Evolutionary conservation across 2,329 filamentous ascomycete species (phyloP), one percentile per base, ranked within the genome.

Genomic region (Fusarium agapanthi): DNA sequence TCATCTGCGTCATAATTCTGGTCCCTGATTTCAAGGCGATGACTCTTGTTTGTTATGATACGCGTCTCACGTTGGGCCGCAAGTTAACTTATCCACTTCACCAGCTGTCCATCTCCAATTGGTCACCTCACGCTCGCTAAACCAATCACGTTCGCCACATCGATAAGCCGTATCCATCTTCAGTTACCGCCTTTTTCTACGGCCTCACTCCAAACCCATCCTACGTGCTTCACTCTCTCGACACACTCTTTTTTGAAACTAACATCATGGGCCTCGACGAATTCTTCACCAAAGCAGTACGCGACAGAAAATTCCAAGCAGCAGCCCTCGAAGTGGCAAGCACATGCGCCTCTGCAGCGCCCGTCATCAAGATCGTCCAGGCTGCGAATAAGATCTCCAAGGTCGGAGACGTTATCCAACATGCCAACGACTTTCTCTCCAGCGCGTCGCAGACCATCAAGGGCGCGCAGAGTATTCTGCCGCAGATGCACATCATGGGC

Each of bases 401-500:
- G n/a, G 55, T 74, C 4, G 76, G 76, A n/a, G 74, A 77, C 18
- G 67, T 67, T 20, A 62, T 77, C 16, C 63, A 76, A 15, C 76
- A 78, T 38, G 66, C 75, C 15, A 77, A 76, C 40, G 56, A 75
- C 2, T 76, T 78, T 11, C 34, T 76, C 0, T 58, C 73, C n/a
- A 64, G 65, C 24, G 76, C 77, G 16, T 71, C 74, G n/a, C 66
- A 78, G 40, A 69, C 73, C 40, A 65, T 70, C 24, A 76, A 73
- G 26, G 67, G 59, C 12, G 65, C 68, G 26, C 68, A 76, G 74
- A 51, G 65, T 24, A 63, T 80, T 72, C 59, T 81, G 4, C 80
- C 80, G 0, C 74, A 79, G 28, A 80, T 82, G 68, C 80, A 82
- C 51, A 75, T 82, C 15, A 76, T 82, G 73, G 80, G 76, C n/a